phyloP scores from a whole-genome alignment of 257 asterid species.

The Nyctanthes arbortristis region DNA sequence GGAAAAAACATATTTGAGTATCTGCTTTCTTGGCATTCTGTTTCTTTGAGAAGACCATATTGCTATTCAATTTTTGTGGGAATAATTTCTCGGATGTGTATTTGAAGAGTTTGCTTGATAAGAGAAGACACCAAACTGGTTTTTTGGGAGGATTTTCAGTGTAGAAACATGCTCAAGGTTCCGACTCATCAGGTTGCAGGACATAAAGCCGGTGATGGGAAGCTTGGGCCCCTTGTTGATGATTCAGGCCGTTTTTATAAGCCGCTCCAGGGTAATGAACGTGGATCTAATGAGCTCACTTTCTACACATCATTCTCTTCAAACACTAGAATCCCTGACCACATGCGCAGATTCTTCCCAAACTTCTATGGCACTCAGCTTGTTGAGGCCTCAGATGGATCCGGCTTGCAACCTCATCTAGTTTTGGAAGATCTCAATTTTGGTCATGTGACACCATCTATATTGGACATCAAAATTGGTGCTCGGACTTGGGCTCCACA shows the following conservation, averaged over 20 bases:
- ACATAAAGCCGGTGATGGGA: constrained; percentile 64
- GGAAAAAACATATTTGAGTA: neutral
- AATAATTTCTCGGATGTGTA: neutral
- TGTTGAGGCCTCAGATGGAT: constrained; percentile 87
- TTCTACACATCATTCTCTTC: constrained; percentile 74
- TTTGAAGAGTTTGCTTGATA: constrained; percentile 13
- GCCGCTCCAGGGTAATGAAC: constrained; percentile 85
- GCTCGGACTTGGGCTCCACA: constrained; percentile 85
- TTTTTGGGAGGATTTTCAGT: neutral
- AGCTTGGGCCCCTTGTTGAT: constrained; percentile 83
- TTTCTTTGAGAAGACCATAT: neutral
- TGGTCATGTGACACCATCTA: constrained; percentile 57
- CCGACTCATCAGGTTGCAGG: constrained; percentile 98
- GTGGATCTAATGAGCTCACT: constrained; percentile 70
- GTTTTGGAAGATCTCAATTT: constrained; percentile 58
- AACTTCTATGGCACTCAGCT: constrained; percentile 71
- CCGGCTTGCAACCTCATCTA: constrained; percentile 74
- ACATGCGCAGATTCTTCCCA: constrained; percentile 70
- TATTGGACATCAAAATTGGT: constrained; percentile 87
- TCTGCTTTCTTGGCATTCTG: neutral
- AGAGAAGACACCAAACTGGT: constrained; percentile 7
- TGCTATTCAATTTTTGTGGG: constrained; percentile 14
- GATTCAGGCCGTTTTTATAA: constrained; percentile 91
- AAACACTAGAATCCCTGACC: constrained; percentile 54
- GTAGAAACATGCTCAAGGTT: constrained; percentile 62